Conservation (phyloP, 2,329 filamentous ascomycete species). For the Geosmithia flava region DNA sequence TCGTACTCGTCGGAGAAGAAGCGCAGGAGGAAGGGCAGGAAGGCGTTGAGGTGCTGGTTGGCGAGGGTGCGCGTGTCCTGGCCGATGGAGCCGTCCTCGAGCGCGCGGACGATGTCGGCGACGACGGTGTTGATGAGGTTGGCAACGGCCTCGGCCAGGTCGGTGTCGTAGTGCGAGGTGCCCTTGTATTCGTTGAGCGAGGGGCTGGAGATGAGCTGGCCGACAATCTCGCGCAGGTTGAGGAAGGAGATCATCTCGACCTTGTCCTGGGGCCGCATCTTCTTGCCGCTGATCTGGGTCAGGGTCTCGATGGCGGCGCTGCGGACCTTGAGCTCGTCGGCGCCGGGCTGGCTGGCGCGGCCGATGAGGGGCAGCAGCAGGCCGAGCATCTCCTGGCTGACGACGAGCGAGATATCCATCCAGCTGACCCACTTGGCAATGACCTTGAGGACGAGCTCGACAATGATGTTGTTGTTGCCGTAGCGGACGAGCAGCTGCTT, state of each 20-base stretch:
- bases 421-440: constrained; percentile 97
- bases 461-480: constrained; percentile 56
- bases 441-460: constrained; percentile 83
- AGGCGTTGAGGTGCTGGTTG: constrained; percentile 69
- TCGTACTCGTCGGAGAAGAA: constrained; percentile 98
- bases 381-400: constrained; percentile 79
- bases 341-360: constrained; percentile 48
- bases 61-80: constrained; percentile 59
- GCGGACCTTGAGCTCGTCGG: constrained; percentile 72
- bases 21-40: constrained; percentile 75
- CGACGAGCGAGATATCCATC: constrained; percentile 91
- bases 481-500: constrained; percentile 78
- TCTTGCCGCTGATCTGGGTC: constrained; percentile 93
- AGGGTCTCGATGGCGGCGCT: constrained; percentile 90
- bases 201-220: constrained; percentile 74
- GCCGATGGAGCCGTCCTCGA: constrained; percentile 55
- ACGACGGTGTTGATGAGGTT: constrained; percentile 89
- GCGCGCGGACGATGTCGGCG: constrained; percentile 72
- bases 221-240: constrained; percentile 74
- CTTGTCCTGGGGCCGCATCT: constrained; percentile 92
- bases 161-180: constrained; percentile 83
- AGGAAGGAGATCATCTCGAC: constrained; percentile 87
- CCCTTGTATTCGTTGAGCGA: constrained; percentile 66
- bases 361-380: constrained; percentile 79
- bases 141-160: constrained; percentile 87